Base-by-base conservation (phyloP, 179 eudicot genomes). In the Beta lomatogona region DNA sequence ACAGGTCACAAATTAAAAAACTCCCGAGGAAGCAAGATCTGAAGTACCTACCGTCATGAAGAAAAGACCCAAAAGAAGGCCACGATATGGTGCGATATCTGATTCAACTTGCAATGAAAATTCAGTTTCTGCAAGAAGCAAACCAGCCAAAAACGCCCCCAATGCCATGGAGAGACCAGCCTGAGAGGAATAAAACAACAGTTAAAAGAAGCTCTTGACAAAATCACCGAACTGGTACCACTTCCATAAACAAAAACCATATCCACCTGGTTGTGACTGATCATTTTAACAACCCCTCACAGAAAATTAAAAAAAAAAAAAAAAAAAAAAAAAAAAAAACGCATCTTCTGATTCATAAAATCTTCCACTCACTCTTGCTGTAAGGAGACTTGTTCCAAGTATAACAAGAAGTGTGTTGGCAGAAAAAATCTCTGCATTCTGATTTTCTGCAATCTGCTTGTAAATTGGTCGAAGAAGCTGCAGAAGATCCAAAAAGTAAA, bases 1-100 rank as follows among this genome's bases (percentile, higher is more conserved):
- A 53, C 16, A 15, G 0, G 12, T 64, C 68, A 73, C 67, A 18
- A 54, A 75, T 14, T 70, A 12, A 59, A 68, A 48, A 58, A 25
- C 31, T 58, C 12, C 60, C 2, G 7, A n/a, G 50, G 60, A 50
- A 57, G 68, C 80, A 77, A 50, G 74, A 57, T 45, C 18, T 22
- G 53, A n/a, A 61, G 76, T 46, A 76, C 50, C 15, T 91, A 96
- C 99, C 93, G 99, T 96, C 99, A 96, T 96, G 88, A 96, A 96
- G 86, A 96, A 96, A 82, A 96, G 98, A 66, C 99, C 99, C 89
- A 96, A 84, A 73, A 96, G 88, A 84, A 96, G 99, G 83, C 99
- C 99, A 84, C 99, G 99, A 83, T 96, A 96, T 78, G 99, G 99
- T 90, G 99, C 99, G 85, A 96, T 96, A 89, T 96, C 99, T 80